Conservation (phyloP, 768 basidiomycete genomes). For the Aureoboletus auriporus region DNA sequence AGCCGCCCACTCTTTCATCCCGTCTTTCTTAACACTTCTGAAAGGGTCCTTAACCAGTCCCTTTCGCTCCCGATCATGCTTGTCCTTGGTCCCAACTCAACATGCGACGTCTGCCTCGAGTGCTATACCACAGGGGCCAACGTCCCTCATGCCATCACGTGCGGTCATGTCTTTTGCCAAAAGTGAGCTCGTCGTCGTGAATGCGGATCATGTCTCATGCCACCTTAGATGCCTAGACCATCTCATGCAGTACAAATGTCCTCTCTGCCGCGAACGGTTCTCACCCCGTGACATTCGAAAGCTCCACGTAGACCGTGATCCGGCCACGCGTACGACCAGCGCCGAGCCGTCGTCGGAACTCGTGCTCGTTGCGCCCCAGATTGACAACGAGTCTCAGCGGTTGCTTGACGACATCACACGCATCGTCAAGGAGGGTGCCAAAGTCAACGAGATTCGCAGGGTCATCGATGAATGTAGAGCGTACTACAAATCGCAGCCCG, state of each 20-base stretch:
- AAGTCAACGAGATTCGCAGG: constrained; percentile 45
- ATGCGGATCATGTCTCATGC: neutral
- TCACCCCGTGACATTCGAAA: constrained; percentile 41
- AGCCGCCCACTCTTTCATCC: constrained; percentile 22
- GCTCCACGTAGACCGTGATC: constrained; percentile 55
- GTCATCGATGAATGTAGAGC: constrained; percentile 48
- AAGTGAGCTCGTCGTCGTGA: constrained; percentile 29
- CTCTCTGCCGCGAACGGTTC: constrained; percentile 60
- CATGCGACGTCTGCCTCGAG: constrained; percentile 76
- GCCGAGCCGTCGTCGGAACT: constrained; percentile 19
- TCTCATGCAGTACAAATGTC: constrained; percentile 49
- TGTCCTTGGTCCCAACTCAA: constrained; percentile 57
- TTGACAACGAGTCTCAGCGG: constrained; percentile 44
- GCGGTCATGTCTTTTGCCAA: constrained; percentile 70
- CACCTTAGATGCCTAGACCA: constrained; percentile 43
- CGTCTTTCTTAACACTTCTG: constrained; percentile 5
- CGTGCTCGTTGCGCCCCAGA: constrained; percentile 15
- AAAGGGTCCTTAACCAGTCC: constrained; percentile 35
- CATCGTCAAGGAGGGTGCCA: constrained; percentile 53
- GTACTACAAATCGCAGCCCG: constrained; percentile 45
- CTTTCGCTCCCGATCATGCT: constrained; percentile 48
- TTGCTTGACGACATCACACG: constrained; percentile 51
- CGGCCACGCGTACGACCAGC: constrained; percentile 25
- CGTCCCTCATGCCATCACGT: constrained; percentile 61
- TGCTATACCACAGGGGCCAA: constrained; percentile 48